Conservation (phyloP, 2,329 filamentous ascomycete genomes). For the Pleoardoris graminearum region DNA sequence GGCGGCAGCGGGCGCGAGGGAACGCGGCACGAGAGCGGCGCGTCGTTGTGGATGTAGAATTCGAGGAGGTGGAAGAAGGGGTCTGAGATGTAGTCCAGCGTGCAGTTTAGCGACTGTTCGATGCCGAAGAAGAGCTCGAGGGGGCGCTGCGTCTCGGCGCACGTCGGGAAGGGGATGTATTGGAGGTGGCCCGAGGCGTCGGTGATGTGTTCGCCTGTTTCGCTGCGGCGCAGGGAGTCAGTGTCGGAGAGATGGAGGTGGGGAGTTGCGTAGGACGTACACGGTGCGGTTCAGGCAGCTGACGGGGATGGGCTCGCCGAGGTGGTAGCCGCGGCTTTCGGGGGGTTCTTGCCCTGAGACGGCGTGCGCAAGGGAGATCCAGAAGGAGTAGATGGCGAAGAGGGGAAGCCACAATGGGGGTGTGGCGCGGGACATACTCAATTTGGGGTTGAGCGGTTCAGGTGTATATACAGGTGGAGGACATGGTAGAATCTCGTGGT, state of each 20-base stretch:
- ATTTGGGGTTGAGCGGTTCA: too few species aligned
- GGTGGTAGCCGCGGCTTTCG: conserved; percentile 49
- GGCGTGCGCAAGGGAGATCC: conserved; percentile 42
- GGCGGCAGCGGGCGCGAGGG: conserved; percentile 70
- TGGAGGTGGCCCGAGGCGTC: conserved; percentile 79
- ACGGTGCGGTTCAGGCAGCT: conserved; percentile 57
- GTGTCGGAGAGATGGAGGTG: neutral
- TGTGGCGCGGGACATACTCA: neutral
- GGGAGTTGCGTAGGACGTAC: conserved; percentile 37
- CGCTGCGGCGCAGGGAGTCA: too few species aligned
- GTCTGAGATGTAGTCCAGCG: conserved; percentile 74
- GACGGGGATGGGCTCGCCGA: conserved; percentile 56
- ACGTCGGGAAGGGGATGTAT: conserved; percentile 88
- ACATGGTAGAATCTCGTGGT: neutral
- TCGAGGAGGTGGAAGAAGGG: conserved; percentile 86
- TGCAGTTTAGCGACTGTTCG: conserved; percentile 72
- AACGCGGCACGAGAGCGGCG: conserved; percentile 86
- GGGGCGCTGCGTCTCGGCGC: conserved; percentile 82
- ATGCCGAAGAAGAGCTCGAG: conserved; percentile 86
- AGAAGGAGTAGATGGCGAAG: conserved; percentile 36
- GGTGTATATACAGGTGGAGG: conserved; percentile 3
- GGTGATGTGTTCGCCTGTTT: conserved; percentile 58
- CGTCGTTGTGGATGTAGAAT: conserved; percentile 98
- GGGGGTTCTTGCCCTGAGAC: conserved; percentile 48
- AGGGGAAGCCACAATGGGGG: conserved; percentile 23